Evolutionary conservation across 768 basidiomycete genomes (phyloP).

Genomic region (Mycena leptocephala): DNA sequence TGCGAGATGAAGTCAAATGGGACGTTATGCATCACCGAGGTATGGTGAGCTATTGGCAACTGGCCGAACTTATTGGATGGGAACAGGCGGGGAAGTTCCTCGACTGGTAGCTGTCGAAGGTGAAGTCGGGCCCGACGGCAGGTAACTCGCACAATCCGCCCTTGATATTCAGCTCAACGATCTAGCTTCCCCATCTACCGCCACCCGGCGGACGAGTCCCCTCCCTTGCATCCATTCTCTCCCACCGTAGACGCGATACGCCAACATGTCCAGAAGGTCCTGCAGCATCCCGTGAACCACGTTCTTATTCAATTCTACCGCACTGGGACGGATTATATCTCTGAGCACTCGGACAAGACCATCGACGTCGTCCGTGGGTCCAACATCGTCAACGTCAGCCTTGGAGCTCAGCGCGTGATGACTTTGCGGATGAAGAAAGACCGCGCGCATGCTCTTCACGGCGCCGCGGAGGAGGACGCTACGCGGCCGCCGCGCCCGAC

Average conservation of each 20-base stretch:
- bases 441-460: conserved; percentile 22
- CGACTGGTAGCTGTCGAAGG: conserved; percentile 60
- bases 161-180: too few species aligned
- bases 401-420: conserved; percentile 87
- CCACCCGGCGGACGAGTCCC: conserved; percentile 87
- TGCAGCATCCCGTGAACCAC: conserved; percentile 84
- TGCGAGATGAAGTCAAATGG: conserved; percentile 81
- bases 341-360: conserved; percentile 91
- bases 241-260: conserved; percentile 79
- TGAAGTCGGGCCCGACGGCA: conserved; percentile 55
- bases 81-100: conserved; percentile 82
- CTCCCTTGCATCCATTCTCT: conserved; percentile 77
- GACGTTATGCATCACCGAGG: conserved; percentile 84
- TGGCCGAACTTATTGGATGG: not conserved
- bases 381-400: conserved; percentile 85
- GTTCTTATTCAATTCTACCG: conserved; percentile 90
- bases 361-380: conserved; percentile 85
- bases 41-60: conserved; percentile 34
- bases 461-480: conserved; percentile 17
- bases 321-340: conserved; percentile 85
- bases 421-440: conserved; percentile 77
- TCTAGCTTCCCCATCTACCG: conserved; percentile 88
- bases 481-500: conserved; percentile 52
- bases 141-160: too few species aligned
- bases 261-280: conserved; percentile 70